Evolutionary conservation across 176 grass and related monocot species (phyloP), one percentile per base, ranked within the genome.

Genomic region (Poa annua): DNA sequence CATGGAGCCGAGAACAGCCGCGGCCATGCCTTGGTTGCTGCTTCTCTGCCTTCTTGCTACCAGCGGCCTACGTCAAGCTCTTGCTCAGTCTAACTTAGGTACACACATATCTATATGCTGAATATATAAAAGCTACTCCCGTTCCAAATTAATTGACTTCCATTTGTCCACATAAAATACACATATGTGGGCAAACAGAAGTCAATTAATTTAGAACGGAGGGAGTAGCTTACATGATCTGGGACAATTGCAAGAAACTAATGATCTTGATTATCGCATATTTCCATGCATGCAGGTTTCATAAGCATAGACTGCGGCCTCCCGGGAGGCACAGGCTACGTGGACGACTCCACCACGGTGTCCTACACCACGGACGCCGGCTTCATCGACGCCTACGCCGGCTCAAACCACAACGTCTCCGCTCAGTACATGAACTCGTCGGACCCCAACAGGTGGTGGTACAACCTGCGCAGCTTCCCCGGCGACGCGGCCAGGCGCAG

Each of bases 241-340:
- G 33, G 33, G 33, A 38, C 36, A 38, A 0, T 7, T 9, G 36
- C 6, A 0, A 15, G 14, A 16, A 52, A 52, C 33, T 34, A 34
- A 34, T 34, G 33, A 1, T 4, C 50, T 17, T 9, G 7, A 54
- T 54, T 17, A 6, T 34, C 3, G 41, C 42, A 19, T 20, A 0
- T 4, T 3, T 17, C 7, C 20, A 56, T 56, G 54, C 8, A 19
- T 36, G 20, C 77, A 92, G 90, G 85, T 71, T 93, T 90, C 82
- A 86, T 93, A 16, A 90, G 45, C 67, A 86, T 93, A 32, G 91
- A 90, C 79, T 89, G 91, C 4, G 91, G 91, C 33, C 33, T 89
- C 2, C 45, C 42, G 41, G 42, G 42, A 10, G 74, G 84, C 16
- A 47, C 57, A 41, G 78, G 77, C 45, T 87, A 82, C 38, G 79